These are phyloP conservation scores for Globisporangium paroecandrum DNA, from an alignment of 352 stramenopile species.

Conservation along the genomic window DNA sequence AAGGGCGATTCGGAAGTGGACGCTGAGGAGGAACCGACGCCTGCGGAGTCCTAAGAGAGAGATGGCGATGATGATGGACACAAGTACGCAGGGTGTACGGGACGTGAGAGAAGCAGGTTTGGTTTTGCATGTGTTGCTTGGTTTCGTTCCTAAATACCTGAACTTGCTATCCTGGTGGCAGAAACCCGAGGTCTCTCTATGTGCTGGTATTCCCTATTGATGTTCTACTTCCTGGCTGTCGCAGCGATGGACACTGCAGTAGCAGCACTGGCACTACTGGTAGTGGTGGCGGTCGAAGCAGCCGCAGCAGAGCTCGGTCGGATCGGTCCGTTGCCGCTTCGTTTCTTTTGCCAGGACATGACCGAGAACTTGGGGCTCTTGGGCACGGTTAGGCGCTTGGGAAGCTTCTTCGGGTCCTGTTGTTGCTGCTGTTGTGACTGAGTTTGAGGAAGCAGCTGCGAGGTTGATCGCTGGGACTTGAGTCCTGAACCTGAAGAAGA, in stretches of 20 bases:
- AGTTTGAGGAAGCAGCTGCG: constrained; percentile 21
- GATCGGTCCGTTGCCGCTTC: constrained; percentile 1
- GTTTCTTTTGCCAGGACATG: constrained; percentile 85
- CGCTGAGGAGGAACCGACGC: constrained; percentile 10
- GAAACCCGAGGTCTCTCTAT: not conserved
- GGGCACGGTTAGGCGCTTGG: constrained; percentile 65
- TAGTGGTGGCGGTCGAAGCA: not conserved
- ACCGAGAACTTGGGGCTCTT: constrained; percentile 82
- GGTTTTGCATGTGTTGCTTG: not conserved
- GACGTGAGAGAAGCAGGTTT: not conserved
- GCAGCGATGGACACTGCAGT: not conserved
- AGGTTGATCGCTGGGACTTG: constrained; percentile 36
- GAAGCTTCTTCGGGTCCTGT: constrained; percentile 13
- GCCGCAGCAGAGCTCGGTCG: constrained; percentile 11
- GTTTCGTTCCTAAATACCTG: not conserved
- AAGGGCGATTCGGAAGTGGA: constrained; percentile 1
- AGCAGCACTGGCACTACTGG: not conserved
- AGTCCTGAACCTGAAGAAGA: constrained; percentile 13
- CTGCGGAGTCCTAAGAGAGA: constrained; percentile 2
- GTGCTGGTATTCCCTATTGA: not conserved
- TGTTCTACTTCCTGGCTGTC: not conserved
- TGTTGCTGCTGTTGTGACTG: not conserved
- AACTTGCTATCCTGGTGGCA: not conserved
- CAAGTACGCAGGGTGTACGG: not conserved
- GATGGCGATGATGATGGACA: not conserved